phyloP scores from a whole-genome alignment of 176 grass and related monocot species.

The Dactylis glomerata region DNA sequence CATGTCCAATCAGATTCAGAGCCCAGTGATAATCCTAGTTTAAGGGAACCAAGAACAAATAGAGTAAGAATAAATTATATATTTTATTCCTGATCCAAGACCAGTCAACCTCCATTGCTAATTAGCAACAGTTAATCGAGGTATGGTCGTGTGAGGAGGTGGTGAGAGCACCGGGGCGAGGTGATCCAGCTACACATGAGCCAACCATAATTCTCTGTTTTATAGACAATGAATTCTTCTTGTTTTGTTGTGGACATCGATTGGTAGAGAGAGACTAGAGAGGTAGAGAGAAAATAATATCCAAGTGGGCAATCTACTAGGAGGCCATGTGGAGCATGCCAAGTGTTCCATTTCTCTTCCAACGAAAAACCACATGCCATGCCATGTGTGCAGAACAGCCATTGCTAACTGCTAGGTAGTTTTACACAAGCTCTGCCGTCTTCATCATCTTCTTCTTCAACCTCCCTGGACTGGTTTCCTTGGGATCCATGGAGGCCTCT shows the following conservation, averaged over 20 bases:
- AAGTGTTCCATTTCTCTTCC: constrained; percentile 6
- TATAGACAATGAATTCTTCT: no score
- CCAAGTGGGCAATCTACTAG: constrained; percentile 4
- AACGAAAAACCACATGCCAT: neutral
- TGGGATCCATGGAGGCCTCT: neutral
- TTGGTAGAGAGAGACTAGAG: neutral
- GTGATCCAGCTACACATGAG: constrained; percentile 11
- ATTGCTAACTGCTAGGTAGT: neutral
- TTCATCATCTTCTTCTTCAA: neutral
- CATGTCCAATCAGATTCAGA: neutral
- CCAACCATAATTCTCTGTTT: neutral
- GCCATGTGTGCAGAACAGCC: constrained; percentile 7
- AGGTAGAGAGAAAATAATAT: neutral
- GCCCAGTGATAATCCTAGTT: neutral
- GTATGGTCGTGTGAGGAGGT: neutral
- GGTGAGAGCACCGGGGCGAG: constrained; percentile 3
- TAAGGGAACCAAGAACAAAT: neutral
- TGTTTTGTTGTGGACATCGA: neutral
- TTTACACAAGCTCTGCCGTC: neutral
- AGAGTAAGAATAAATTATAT: neutral
- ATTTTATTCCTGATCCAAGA: neutral
- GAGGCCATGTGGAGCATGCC: constrained; percentile 31
- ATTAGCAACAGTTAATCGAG: constrained; percentile 10
- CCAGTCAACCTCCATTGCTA: neutral
- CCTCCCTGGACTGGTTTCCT: neutral